Percentiles rank a stretch among this genome's conserved stretches.
These are phyloP conservation scores for Cyberlindnera americana DNA, from an alignment of 805 yeast genomes.

Conservation along the genomic window DNA sequence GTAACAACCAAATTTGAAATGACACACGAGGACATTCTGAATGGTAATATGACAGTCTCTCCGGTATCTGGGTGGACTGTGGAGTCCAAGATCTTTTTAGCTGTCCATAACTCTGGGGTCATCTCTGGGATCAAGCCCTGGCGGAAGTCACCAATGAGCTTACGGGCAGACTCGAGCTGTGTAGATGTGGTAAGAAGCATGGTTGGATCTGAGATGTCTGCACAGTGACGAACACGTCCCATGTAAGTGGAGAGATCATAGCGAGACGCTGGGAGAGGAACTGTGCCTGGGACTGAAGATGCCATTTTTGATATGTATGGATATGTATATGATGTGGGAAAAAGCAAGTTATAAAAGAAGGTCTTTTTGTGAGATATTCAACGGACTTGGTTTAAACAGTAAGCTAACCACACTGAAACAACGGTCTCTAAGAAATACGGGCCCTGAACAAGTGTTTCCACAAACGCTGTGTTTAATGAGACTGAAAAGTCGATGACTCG, in stretches of 20 bases:
- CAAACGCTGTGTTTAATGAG: no score
- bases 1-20: constrained; percentile 91
- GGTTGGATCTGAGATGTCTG: constrained; percentile 87
- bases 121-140: constrained; percentile 62
- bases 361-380: no score
- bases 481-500: neutral
- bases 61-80: constrained; percentile 97
- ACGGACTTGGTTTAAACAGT: neutral
- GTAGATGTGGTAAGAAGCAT: constrained; percentile 71
- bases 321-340: no score
- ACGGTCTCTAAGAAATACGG: no score
- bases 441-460: no score
- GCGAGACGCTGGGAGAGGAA: constrained; percentile 73
- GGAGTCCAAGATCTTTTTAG: constrained; percentile 83
- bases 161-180: constrained; percentile 63
- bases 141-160: constrained; percentile 65
- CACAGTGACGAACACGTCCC: constrained; percentile 95
- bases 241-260: constrained; percentile 79
- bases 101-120: constrained; percentile 84
- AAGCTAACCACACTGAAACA: neutral
- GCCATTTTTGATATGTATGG: constrained; percentile 68
- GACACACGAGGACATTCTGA: constrained; percentile 96
- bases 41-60: constrained; percentile 86
- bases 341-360: no score
- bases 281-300: constrained; percentile 79